Conservation (phyloP, 176 grass and related monocot genomes). For the Triticum turgidum region DNA sequence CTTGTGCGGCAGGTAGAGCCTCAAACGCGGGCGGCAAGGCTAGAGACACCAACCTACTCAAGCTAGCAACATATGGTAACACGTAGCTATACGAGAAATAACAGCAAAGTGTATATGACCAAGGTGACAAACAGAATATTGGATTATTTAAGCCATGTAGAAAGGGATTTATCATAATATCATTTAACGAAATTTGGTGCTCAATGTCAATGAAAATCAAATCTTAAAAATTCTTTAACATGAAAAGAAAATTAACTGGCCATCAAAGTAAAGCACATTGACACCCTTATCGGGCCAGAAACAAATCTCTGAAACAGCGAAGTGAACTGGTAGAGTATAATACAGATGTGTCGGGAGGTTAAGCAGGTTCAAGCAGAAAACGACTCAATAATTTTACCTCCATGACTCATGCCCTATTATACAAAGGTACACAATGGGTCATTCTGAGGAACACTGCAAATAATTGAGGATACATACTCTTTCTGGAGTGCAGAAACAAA, state of each 20-base stretch:
- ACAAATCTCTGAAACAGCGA: background rate
- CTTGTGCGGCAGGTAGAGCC: background rate
- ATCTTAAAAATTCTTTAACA: background rate
- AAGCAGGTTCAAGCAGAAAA: conserved; percentile 17
- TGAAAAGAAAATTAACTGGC: conserved; percentile 13
- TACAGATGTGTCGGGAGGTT: background rate
- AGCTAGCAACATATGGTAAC: background rate
- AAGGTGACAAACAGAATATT: background rate
- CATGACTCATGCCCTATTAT: background rate
- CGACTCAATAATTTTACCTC: conserved; percentile 3
- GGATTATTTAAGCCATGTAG: background rate
- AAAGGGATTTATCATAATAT: background rate
- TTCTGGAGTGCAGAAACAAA: conserved; percentile 15
- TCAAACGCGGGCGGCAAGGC: background rate
- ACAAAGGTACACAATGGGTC: background rate
- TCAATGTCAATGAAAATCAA: background rate
- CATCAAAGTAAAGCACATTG: background rate
- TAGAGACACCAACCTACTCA: background rate
- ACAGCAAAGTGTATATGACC: background rate
- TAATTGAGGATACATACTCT: conserved; percentile 27
- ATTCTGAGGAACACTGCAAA: background rate
- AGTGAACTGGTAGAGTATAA: background rate
- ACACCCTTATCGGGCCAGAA: background rate
- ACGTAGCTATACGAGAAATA: background rate
- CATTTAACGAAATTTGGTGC: background rate